These are phyloP conservation scores for Corylus americana DNA, from an alignment of 306 rosid genomes.

Conservation along the genomic window DNA sequence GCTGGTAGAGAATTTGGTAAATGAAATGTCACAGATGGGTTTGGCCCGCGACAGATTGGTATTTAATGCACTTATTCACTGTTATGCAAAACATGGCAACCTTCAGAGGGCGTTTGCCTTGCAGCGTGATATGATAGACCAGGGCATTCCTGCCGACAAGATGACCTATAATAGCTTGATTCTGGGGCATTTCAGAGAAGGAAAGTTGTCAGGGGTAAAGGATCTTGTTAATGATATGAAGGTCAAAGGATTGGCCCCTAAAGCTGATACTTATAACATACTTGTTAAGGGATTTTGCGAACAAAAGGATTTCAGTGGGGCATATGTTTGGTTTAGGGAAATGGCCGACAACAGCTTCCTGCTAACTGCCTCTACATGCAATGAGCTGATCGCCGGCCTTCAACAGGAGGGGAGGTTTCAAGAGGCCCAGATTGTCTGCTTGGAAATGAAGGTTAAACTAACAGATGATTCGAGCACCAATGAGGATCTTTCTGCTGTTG, in stretches of 20 bases:
- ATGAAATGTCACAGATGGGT: conserved; percentile 58
- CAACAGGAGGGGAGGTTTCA: conserved; percentile 51
- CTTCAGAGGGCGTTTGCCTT: conserved; percentile 52
- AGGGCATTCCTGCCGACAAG: conserved; percentile 57
- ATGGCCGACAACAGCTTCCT: conserved; percentile 52
- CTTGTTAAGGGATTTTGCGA: conserved; percentile 75
- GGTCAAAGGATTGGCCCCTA: conserved; percentile 64
- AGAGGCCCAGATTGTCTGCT: conserved; percentile 62
- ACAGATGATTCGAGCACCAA: conserved; percentile 23
- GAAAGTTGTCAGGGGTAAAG: conserved; percentile 50
- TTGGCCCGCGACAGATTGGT: conserved; percentile 61
- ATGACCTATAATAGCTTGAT: conserved; percentile 81
- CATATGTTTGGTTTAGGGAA: conserved; percentile 71
- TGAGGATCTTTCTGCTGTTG: conserved; percentile 24
- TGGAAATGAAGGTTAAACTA: conserved; percentile 52
- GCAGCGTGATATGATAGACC: conserved; percentile 56
- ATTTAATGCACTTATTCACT: conserved; percentile 54
- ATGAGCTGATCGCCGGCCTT: conserved; percentile 64
- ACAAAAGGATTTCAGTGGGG: conserved; percentile 59
- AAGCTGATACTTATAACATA: conserved; percentile 67
- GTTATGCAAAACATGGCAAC: conserved; percentile 59
- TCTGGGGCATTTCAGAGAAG: conserved; percentile 57
- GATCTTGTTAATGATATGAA: conserved; percentile 66
- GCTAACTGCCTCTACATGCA: conserved; percentile 35
- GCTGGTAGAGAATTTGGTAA: conserved; percentile 46